Percentiles rank a stretch among this genome's conserved stretches.
Conservation (phyloP, 1,139 yeast species). For the Zygosaccharomyces pseudobailii region DNA sequence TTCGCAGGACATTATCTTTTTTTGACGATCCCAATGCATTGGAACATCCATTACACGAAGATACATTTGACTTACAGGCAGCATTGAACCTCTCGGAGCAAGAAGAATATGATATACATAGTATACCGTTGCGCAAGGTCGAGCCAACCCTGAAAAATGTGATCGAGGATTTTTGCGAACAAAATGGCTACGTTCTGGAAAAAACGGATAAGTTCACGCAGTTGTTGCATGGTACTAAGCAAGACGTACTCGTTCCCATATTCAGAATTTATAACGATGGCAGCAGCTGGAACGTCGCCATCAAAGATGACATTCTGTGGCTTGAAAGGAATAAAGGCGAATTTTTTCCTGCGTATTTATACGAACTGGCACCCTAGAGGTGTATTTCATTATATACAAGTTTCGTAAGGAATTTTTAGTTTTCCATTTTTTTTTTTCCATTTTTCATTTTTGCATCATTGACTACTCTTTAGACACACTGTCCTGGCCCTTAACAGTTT, state of each 20-base stretch:
- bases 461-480: not conserved
- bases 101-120: constrained; percentile 14
- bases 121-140: constrained; percentile 33
- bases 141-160: constrained; percentile 45
- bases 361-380: constrained; percentile 19
- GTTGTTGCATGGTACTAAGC: constrained; percentile 16
- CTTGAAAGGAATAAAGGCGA: constrained; percentile 23
- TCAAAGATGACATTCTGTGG: constrained; percentile 48
- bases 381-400: constrained; percentile 1
- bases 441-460: not conserved
- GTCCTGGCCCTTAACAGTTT: not conserved
- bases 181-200: constrained; percentile 28
- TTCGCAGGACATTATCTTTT: constrained; percentile 13
- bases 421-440: too few species aligned
- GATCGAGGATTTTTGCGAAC: constrained; percentile 41
- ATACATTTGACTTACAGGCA: constrained; percentile 13
- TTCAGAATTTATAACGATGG: constrained; percentile 19
- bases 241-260: constrained; percentile 22
- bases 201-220: constrained; percentile 20
- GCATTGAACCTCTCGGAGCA: constrained; percentile 5
- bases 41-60: constrained; percentile 18
- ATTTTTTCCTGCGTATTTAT: constrained; percentile 34
- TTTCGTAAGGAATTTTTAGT: not conserved
- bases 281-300: constrained; percentile 18
- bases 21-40: constrained; percentile 3